Conservation (phyloP, 768 basidiomycete genomes). For the Amanita inopinata region DNA sequence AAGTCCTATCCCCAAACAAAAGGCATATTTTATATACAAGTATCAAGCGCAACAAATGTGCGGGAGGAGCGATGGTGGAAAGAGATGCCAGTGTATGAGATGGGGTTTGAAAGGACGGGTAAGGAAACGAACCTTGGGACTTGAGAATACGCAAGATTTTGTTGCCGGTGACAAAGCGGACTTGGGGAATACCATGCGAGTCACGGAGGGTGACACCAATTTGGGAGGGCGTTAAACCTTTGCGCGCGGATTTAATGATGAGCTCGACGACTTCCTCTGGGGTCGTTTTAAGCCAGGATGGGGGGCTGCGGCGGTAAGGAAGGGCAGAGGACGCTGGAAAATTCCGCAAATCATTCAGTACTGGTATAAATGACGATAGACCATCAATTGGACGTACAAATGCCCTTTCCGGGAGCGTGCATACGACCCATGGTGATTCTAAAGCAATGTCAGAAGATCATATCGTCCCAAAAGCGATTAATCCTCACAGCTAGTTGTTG, state of each 20-base stretch:
- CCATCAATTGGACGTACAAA: constrained; percentile 68
- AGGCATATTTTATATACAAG: constrained; percentile 27
- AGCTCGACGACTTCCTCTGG: constrained; percentile 93
- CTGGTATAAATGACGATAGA: no score
- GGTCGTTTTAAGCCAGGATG: constrained; percentile 94
- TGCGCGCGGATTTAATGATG: constrained; percentile 94
- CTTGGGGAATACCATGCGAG: constrained; percentile 96
- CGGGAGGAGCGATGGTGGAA: constrained; percentile 12
- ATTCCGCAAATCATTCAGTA: constrained; percentile 2
- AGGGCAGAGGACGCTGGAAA: constrained; percentile 81
- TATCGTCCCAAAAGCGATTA: constrained; percentile 3
- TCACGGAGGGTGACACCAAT: constrained; percentile 98
- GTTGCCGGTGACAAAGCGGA: constrained; percentile 97
- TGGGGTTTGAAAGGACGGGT: constrained; percentile 1
- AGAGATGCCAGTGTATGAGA: constrained; percentile 20
- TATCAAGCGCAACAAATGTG: constrained; percentile 11
- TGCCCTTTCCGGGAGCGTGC: constrained; percentile 99
- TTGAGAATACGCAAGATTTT: constrained; percentile 99
- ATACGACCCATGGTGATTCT: constrained; percentile 83
- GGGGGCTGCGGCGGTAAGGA: constrained; percentile 92
- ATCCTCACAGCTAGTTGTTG: constrained; percentile 18
- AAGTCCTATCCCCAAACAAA: constrained; percentile 74
- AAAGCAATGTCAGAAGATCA: constrained; percentile 13
- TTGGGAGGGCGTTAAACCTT: constrained; percentile 95
- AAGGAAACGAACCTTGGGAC: constrained; percentile 61